phyloP scores from a whole-genome alignment of 805 yeast species.

The Candida caryicola region DNA sequence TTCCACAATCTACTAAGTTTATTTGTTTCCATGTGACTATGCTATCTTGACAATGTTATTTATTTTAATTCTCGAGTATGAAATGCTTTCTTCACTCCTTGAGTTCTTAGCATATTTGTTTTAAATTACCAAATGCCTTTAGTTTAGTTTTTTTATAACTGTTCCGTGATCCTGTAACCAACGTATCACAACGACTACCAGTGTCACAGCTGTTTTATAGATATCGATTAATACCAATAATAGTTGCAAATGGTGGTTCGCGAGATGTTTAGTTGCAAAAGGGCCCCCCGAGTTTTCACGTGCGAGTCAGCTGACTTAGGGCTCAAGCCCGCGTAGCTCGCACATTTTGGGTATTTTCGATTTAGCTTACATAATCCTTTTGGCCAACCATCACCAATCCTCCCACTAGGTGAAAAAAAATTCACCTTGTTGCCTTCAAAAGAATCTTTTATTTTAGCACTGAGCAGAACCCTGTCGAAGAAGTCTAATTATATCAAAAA shows the following conservation, averaged over 20 bases:
- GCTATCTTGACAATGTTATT: neutral
- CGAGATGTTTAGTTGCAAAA: no score
- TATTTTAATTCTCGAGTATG: neutral
- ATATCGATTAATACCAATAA: constrained; percentile 1
- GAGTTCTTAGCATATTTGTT: neutral
- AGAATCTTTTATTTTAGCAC: constrained; percentile 15
- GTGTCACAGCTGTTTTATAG: neutral
- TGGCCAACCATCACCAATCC: neutral
- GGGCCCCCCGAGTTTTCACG: constrained; percentile 3
- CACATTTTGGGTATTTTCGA: no score
- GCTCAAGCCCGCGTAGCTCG: constrained; percentile 19
- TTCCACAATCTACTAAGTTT: no score
- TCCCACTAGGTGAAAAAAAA: constrained; percentile 6
- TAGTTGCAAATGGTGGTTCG: neutral
- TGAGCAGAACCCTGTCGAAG: constrained; percentile 59
- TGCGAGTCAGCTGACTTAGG: constrained; percentile 8
- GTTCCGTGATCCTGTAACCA: neutral
- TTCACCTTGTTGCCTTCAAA: neutral
- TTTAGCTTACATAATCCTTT: neutral
- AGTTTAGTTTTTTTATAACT: no score
- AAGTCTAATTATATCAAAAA: constrained; percentile 52
- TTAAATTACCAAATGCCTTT: no score
- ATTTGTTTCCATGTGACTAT: neutral
- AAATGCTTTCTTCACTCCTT: neutral
- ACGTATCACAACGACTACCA: neutral